Conservation (phyloP, 371 early-diverging fungal species). For the Rhizopus sp. region DNA sequence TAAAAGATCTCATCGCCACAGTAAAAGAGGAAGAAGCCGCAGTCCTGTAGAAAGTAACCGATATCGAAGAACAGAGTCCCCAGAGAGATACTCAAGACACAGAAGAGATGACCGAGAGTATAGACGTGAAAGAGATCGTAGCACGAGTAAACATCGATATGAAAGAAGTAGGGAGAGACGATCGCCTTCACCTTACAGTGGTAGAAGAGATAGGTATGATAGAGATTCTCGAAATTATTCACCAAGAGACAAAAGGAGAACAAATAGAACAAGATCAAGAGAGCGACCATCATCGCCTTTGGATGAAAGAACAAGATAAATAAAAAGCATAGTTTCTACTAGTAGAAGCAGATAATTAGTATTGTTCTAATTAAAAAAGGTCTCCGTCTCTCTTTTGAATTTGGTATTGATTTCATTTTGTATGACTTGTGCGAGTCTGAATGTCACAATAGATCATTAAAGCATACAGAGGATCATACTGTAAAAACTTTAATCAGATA, state of each 20-base stretch:
- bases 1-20: conserved; percentile 18
- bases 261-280: not conserved
- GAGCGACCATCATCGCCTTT: not conserved
- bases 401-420: no score
- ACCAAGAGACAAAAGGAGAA: not conserved
- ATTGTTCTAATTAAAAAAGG: no score
- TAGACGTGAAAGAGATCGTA: conserved; percentile 4
- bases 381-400: no score
- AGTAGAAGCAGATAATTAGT: not conserved
- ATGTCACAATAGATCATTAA: no score
- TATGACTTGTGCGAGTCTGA: no score
- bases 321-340: not conserved
- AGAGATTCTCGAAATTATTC: not conserved
- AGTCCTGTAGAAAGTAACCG: not conserved
- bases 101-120: conserved; percentile 3
- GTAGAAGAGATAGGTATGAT: not conserved
- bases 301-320: not conserved
- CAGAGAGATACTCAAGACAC: not conserved
- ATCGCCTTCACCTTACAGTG: not conserved
- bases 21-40: conserved; percentile 1
- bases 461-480: no score
- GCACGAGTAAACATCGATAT: not conserved
- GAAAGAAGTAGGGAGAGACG: conserved; percentile 7
- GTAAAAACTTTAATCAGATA: no score
- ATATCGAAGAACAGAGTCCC: not conserved